Evolutionary conservation across 306 rosid species (phyloP), one percentile per base, ranked within the genome.

Genomic region (Quillaja saponaria): DNA sequence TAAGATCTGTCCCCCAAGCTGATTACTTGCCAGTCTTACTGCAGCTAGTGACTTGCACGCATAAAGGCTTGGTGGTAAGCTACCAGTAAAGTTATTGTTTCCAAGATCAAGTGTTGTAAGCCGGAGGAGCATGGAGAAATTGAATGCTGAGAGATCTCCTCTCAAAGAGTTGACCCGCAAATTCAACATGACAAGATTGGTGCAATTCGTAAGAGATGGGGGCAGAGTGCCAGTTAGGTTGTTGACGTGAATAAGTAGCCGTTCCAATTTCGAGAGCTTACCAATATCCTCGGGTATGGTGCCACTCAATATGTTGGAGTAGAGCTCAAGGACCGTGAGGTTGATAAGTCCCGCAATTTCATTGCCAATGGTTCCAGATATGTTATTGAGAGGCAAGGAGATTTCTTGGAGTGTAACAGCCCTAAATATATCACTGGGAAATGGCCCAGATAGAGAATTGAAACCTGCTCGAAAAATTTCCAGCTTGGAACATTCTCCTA

Each of bases 71-170:
- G 72, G 55, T 8, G 96, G 99, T 16, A 92, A 67, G 72, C 57
- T 54, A 71, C 99, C 96, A 2, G 72, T 72, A 45, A 92, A 89
- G 10, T 41, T 44, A 69, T 92, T 92, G 72, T 86, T 72, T 55
- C 96, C 89, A 49, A 92, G 95, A 71, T 92, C 99, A 52, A 92
- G 83, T 18, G 79, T 86, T 14, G 64, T 44, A 9, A 92, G 95
- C 60, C 45, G 40, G 11, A 52, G 71, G 44, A 92, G 67, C 7
- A 59, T 51, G 0, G 96, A 89, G 85, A 92, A 92, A 59, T 92
- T 51, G 52, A 89, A 77, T 10, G 61, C 72, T 25, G 90, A 81
- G 64, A 89, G 88, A 40, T 79, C 33, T 25, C 96, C 99, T n/a
- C 13, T 66, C 78, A 92, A 66, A 2, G 1, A 1, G 71, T 92